These are phyloP conservation scores for Penicillium hordei DNA, from an alignment of 2,329 filamentous ascomycete genomes.

Conservation along the genomic window DNA sequence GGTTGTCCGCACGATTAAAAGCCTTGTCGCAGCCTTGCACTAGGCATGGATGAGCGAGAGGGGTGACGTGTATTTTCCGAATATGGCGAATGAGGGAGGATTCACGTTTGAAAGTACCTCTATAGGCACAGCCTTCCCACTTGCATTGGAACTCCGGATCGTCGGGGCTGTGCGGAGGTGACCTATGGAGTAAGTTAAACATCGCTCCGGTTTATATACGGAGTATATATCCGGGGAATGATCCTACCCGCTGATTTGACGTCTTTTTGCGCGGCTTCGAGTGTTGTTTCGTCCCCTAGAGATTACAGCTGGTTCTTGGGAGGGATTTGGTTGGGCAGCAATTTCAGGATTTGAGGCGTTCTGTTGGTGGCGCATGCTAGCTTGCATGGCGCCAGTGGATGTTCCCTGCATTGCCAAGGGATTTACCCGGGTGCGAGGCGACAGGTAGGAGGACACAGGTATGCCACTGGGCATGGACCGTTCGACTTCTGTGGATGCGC, in stretches of 20 bases:
- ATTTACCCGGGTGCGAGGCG: not conserved
- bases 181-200: not conserved
- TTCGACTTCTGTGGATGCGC: not conserved
- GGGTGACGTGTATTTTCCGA: conserved; percentile 15
- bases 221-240: not conserved
- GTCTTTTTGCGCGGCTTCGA: not conserved
- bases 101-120: conserved; percentile 13
- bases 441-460: not conserved
- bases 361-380: not conserved
- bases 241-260: not conserved
- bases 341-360: not conserved
- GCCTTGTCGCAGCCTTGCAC: not conserved
- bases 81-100: conserved; percentile 17
- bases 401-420: not conserved
- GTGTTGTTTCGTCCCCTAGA: not conserved
- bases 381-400: not conserved
- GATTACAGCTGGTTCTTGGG: not conserved
- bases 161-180: not conserved
- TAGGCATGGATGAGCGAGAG: conserved; percentile 12
- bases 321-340: not conserved
- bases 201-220: not conserved
- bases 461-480: not conserved
- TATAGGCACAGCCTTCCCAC: conserved; percentile 12
- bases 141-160: not conserved
- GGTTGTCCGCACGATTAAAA: conserved; percentile 8